Conservation (phyloP, 2,329 filamentous ascomycete species). For the Curvularia spicifera region DNA sequence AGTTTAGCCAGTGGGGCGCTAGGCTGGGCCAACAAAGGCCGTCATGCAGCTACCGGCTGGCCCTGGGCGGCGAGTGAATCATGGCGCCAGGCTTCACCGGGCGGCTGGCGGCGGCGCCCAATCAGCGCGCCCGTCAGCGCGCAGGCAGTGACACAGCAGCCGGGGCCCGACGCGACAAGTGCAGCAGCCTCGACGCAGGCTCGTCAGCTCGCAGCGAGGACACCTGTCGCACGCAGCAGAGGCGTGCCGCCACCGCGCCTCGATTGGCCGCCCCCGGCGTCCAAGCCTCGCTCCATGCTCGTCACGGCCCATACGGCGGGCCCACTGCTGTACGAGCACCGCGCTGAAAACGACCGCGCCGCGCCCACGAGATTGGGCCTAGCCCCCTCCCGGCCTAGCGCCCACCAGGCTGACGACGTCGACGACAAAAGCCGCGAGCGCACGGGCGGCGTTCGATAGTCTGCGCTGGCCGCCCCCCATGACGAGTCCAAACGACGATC, state of each 20-base stretch:
- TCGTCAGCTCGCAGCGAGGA: constrained; percentile 32
- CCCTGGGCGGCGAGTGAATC: constrained; percentile 36
- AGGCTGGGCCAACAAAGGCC: constrained; percentile 30
- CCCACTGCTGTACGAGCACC: constrained; percentile 4
- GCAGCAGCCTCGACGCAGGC: constrained; percentile 39
- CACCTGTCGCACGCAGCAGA: constrained; percentile 16
- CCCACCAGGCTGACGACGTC: constrained; percentile 43
- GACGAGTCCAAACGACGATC: constrained; percentile 45
- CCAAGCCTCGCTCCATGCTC: constrained; percentile 4
- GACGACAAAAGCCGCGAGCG: constrained; percentile 35
- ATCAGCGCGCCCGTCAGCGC: constrained; percentile 26
- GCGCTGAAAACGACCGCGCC: constrained; percentile 32
- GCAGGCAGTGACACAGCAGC: constrained; percentile 33
- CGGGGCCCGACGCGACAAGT: constrained; percentile 38
- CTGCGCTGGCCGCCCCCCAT: constrained; percentile 37
- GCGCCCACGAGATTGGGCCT: constrained; percentile 33
- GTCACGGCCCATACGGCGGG: constrained; percentile 11
- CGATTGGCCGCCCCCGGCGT: constrained; percentile 7
- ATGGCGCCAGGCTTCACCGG: constrained; percentile 31
- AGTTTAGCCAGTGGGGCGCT: constrained; percentile 25
- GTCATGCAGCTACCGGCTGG: constrained; percentile 30
- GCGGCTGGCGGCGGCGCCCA: constrained; percentile 31
- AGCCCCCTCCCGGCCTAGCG: constrained; percentile 29
- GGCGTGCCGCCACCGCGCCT: not conserved
- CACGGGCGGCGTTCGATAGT: constrained; percentile 48